Evolutionary conservation across 2,329 filamentous ascomycete species (phyloP), one percentile per base, ranked within the genome.

Genomic region (Graphilbum fragrans): DNA sequence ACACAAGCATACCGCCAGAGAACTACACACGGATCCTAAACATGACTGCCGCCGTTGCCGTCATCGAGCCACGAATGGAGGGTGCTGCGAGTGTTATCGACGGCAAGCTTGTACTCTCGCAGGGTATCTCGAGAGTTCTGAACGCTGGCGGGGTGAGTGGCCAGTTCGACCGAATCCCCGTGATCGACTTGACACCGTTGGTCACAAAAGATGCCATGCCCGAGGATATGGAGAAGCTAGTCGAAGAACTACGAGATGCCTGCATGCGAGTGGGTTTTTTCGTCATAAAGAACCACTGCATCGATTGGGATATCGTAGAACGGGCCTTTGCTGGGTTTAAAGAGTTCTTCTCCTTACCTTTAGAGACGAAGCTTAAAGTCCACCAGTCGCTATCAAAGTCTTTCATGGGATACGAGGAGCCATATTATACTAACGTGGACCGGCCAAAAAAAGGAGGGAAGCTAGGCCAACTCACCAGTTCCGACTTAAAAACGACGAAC

Each of bases 251-350:
- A 16, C 29, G 23, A 7, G 38, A 39, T 32, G 43, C 37, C 22
- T 40, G 42, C 35, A 32, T 22, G 32, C 25, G 34, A 18, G 37
- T 44, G 16, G 37, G 37, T 18, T 74, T 74, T 55, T 74, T 74
- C 54, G 74, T 74, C 54, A 31, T 31, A 9, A 31, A 31, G 29
- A 31, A 31, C 29, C 29, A 31, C 29, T 10, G 67, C 3, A 63
- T 72, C 23, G 45, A 60, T 0, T 34, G 56, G 3, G 50, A 54
- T 21, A 38, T 54, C 11, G 56, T 53, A 4, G 42, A 53, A 6
- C 42, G 51, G 2, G 60, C 58, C 1, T 41, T 41, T 41, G 39
- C 39, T 4, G 39, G 21, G 1, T 31, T 25, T 18, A 18, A 20
- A 4, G 18, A 37, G 34, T 41, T 37, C 23, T 41, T 41, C 25